A percentile compares a stretch with the other conserved stretches of the same genome.
Evolutionary conservation across 1,139 yeast genomes (phyloP).

Genomic region (Hyphopichia pseudoburtonii): DNA sequence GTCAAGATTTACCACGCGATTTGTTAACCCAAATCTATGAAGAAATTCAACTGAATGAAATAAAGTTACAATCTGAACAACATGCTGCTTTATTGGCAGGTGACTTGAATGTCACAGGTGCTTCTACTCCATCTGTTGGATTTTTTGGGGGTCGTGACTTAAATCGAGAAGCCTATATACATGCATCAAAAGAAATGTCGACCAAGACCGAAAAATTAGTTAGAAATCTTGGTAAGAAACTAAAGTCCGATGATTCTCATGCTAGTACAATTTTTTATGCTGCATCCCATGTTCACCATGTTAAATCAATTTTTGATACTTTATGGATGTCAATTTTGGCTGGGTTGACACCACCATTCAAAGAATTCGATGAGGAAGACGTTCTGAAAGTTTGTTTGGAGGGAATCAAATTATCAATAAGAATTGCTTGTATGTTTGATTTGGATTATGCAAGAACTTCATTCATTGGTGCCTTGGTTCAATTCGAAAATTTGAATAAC

Average conservation of each 20-base stretch:
- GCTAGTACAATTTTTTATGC: slow-evolving; percentile 35
- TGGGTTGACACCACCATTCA: slow-evolving; percentile 90
- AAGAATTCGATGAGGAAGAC: slow-evolving; percentile 80
- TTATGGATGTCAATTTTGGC: slow-evolving; percentile 97
- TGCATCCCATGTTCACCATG: slow-evolving; percentile 85
- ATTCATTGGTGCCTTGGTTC: slow-evolving; percentile 85
- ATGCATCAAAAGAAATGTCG: slow-evolving; percentile 90
- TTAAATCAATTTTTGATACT: slow-evolving; percentile 88
- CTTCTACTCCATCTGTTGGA: slow-evolving; percentile 46
- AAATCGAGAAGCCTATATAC: slow-evolving; percentile 83
- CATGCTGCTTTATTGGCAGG: slow-evolving; percentile 86
- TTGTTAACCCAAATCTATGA: slow-evolving; percentile 65
- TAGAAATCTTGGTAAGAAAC: slow-evolving; percentile 59
- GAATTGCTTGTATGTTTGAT: slow-evolving; percentile 82
- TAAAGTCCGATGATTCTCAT: slow-evolving; percentile 30
- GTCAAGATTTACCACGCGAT: slow-evolving; percentile 76
- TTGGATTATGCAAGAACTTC: slow-evolving; percentile 84
- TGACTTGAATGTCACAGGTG: slow-evolving; percentile 40
- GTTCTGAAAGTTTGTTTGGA: slow-evolving; percentile 73
- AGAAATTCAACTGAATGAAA: slow-evolving; percentile 81
- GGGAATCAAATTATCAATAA: slow-evolving; percentile 79
- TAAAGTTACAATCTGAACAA: slow-evolving; percentile 88
- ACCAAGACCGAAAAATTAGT: slow-evolving; percentile 85
- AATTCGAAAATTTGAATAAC: slow-evolving; percentile 79
- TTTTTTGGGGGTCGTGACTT: slow-evolving; percentile 76